Percentiles rank a stretch among this genome's conserved stretches.
Conservation (phyloP, 352 stramenopile species). For the Phytophthora ramorum region DNA sequence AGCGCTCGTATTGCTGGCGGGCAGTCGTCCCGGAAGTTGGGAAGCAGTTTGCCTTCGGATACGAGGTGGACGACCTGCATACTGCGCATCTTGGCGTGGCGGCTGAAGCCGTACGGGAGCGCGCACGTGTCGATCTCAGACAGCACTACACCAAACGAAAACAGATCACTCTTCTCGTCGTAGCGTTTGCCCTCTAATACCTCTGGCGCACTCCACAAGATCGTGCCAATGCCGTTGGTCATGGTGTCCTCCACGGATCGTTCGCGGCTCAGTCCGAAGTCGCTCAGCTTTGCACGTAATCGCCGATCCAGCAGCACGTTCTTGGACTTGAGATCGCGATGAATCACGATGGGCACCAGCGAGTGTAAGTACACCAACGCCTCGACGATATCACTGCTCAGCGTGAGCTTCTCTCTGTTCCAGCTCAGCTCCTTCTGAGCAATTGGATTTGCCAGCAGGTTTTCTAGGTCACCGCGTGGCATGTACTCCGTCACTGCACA, state of each 20-base stretch:
- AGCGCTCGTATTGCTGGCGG: conserved; percentile 59
- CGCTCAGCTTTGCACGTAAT: conserved; percentile 72
- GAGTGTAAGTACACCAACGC: conserved; percentile 79
- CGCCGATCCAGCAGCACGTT: conserved; percentile 72
- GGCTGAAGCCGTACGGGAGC: conserved; percentile 72
- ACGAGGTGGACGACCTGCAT: conserved; percentile 89
- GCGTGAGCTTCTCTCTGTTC: conserved; percentile 60
- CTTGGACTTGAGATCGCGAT: conserved; percentile 81
- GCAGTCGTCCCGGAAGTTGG: conserved; percentile 75
- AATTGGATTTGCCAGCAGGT: conserved; percentile 45
- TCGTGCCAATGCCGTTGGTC: conserved; percentile 81
- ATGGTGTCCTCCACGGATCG: conserved; percentile 76
- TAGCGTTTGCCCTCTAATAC: conserved; percentile 78
- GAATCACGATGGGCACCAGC: conserved; percentile 67
- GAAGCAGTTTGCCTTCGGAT: conserved; percentile 75
- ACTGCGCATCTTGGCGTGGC: conserved; percentile 73
- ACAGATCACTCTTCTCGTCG: conserved; percentile 82
- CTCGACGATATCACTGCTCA: conserved; percentile 73
- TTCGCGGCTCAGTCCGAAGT: conserved; percentile 77
- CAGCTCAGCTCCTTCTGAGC: conserved; percentile 58
- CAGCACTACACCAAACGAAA: conserved; percentile 77
- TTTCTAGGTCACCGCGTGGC: conserved; percentile 74
- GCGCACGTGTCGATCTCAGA: conserved; percentile 82
- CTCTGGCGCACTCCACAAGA: conserved; percentile 76
- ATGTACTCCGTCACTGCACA: conserved; percentile 86